phyloP scores from a whole-genome alignment of 345 rosid species.

The Moricandia moricandioides region DNA sequence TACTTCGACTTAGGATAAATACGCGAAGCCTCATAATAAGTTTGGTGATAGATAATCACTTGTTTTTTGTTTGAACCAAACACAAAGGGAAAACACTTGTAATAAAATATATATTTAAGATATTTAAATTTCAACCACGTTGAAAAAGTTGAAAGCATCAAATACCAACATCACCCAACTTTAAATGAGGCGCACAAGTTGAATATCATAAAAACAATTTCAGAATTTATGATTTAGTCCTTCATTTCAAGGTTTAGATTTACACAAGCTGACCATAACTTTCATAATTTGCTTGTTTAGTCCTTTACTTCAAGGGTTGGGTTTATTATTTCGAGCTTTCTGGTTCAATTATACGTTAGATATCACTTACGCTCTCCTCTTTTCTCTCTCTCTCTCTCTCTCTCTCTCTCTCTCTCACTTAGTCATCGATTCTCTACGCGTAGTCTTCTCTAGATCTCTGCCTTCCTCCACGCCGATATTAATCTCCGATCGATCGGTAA shows the following conservation, averaged over 20 bases:
- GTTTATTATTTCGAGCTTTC: not conserved
- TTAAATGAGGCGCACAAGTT: slow-evolving; percentile 13
- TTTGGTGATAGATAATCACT: too few species aligned
- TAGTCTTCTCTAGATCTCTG: not conserved
- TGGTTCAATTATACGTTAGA: not conserved
- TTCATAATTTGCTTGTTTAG: not conserved
- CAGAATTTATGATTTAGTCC: not conserved
- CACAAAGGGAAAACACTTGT: not conserved
- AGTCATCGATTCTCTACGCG: not conserved
- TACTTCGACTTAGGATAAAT: too few species aligned
- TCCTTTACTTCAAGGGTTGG: slow-evolving; percentile 7
- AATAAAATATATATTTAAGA: not conserved
- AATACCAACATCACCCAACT: slow-evolving; percentile 24
- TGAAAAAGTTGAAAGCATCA: slow-evolving; percentile 27
- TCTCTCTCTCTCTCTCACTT: not conserved
- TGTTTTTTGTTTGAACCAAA: not conserved
- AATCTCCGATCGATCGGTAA: not conserved
- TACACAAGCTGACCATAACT: not conserved
- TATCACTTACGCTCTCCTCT: not conserved
- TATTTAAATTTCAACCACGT: slow-evolving; percentile 16
- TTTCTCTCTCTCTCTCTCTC: not conserved
- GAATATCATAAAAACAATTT: not conserved
- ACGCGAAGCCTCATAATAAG: too few species aligned
- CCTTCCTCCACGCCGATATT: not conserved
- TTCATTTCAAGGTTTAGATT: not conserved